Evolutionary conservation across 2,329 filamentous ascomycete species (phyloP).

Genomic region (Teratosphaeria nubilosa): DNA sequence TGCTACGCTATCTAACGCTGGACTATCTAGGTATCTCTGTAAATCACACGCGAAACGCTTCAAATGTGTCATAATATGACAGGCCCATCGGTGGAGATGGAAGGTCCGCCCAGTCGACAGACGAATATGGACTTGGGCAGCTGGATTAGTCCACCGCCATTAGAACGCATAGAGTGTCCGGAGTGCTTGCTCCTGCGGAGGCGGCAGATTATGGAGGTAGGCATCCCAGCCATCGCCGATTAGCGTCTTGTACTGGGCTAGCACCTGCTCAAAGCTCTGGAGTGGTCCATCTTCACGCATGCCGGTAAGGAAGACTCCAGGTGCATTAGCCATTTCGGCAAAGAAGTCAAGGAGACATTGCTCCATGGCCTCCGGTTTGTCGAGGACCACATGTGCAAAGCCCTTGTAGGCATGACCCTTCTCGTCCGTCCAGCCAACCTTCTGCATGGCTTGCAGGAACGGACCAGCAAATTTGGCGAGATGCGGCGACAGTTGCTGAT

Average conservation of each 20-base stretch:
- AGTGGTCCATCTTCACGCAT: slow-evolving; percentile 52
- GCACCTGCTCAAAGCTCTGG: slow-evolving; percentile 58
- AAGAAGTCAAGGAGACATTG: slow-evolving; percentile 75
- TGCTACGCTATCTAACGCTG: slow-evolving; percentile 26
- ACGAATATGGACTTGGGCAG: background rate
- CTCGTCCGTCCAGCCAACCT: slow-evolving; percentile 80
- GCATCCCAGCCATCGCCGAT: slow-evolving; percentile 43
- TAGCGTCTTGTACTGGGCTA: slow-evolving; percentile 44
- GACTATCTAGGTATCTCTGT: slow-evolving; percentile 16
- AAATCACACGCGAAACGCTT: slow-evolving; percentile 1
- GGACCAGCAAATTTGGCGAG: slow-evolving; percentile 70
- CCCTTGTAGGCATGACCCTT: slow-evolving; percentile 90
- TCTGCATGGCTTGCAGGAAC: slow-evolving; percentile 72
- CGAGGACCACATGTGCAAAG: slow-evolving; percentile 72
- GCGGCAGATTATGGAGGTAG: slow-evolving; percentile 39
- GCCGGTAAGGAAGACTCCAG: slow-evolving; percentile 47
- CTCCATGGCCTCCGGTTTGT: slow-evolving; percentile 89
- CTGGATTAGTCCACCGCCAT: slow-evolving; percentile 10
- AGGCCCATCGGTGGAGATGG: background rate
- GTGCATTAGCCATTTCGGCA: slow-evolving; percentile 64
- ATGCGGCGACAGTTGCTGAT: slow-evolving; percentile 65
- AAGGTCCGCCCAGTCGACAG: background rate
- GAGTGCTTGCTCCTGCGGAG: slow-evolving; percentile 33
- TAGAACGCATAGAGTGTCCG: slow-evolving; percentile 33
- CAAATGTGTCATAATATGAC: background rate